Evolutionary conservation across 768 basidiomycete genomes (phyloP), one percentile per base, ranked within the genome.

Genomic region (Boletus tomentosulus): DNA sequence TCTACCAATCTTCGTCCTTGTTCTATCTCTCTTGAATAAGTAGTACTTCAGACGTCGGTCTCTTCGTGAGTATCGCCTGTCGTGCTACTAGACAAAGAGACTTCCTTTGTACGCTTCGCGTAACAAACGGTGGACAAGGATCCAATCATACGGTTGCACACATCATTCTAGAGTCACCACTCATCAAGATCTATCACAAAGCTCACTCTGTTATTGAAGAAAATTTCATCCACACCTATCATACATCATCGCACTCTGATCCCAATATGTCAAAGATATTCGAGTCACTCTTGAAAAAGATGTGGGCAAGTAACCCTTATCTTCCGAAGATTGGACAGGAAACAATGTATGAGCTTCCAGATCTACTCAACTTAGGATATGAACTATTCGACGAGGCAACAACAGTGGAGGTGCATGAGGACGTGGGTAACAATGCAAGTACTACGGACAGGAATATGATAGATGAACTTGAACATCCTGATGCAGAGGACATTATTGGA

Each of bases 61-160:
- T n/a, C n/a, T n/a, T n/a, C n/a, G n/a, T n/a, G n/a, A n/a, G n/a
- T n/a, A n/a, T n/a, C n/a, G n/a, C n/a, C n/a, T n/a, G n/a, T n/a
- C n/a, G n/a, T n/a, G n/a, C n/a, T n/a, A n/a, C n/a, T n/a, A n/a
- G n/a, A n/a, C n/a, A n/a, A n/a, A n/a, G n/a, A n/a, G n/a, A n/a
- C n/a, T n/a, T n/a, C n/a, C n/a, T n/a, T n/a, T n/a, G n/a, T n/a
- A n/a, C n/a, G n/a, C n/a, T n/a, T n/a, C n/a, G n/a, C n/a, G n/a
- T n/a, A n/a, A n/a, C n/a, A n/a, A 55, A 57, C 6, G 46, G 55
- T 1, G 55, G 50, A 3, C 44, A 44, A 19, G 46, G 33, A 2
- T 27, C 46, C 6, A 56, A 52, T 13, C 28, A 11, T 8, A 52
- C 19, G 0, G 27, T 56, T 3, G 46, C 43, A 1, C 35, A 4